Percentiles rank a stretch among this genome's conserved stretches.
Evolutionary conservation across 257 asterid genomes (phyloP).

Genomic region (Solanum chiquidenum): DNA sequence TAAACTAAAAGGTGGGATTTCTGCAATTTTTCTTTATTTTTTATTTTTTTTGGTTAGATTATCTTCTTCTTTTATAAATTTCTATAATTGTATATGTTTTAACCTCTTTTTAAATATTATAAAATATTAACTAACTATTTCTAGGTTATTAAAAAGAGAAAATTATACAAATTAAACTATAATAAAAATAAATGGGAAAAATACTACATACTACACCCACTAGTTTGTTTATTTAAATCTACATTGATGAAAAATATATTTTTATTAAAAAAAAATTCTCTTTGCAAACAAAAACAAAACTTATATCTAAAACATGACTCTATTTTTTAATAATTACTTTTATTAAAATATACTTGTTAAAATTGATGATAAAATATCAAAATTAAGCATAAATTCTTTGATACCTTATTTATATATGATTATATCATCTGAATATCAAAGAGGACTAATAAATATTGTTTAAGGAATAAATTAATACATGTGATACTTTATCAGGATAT

Average conservation of each 20-base stretch:
- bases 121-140: background rate
- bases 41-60: background rate
- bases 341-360: background rate
- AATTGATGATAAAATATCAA: background rate
- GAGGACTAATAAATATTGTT: background rate
- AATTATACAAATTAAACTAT: background rate
- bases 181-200: background rate
- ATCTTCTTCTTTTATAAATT: background rate
- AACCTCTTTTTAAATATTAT: too few relatives aligned
- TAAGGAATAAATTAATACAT: background rate
- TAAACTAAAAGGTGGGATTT: too few relatives aligned
- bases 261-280: too few relatives aligned
- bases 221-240: background rate
- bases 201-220: background rate
- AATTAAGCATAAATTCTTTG: background rate
- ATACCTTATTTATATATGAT: background rate
- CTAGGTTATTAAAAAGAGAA: background rate
- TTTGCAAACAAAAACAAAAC: background rate
- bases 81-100: background rate
- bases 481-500: background rate
- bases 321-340: too few relatives aligned
- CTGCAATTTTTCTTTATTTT: too few relatives aligned
- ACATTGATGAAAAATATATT: background rate
- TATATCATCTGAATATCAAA: background rate
- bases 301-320: background rate